Conservation (phyloP, 805 yeast species). For the Yamadazyma takamatsuzukensis region DNA sequence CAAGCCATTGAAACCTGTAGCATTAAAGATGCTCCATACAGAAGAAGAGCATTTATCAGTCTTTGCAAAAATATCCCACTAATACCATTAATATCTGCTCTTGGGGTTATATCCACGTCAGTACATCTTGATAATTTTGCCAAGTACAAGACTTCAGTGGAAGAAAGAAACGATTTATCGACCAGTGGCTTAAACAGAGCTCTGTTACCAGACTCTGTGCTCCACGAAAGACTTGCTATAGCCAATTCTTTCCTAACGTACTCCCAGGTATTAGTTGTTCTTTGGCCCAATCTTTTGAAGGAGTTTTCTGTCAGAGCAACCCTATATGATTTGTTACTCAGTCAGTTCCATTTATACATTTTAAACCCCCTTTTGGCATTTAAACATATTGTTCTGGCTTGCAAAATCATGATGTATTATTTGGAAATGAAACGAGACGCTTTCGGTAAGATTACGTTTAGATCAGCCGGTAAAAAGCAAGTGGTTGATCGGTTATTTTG, state of each 20-base stretch:
- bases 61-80: slow-evolving; percentile 24
- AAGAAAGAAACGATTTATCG: slow-evolving; percentile 20
- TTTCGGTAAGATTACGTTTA: slow-evolving; percentile 3
- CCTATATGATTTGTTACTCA: slow-evolving; percentile 11
- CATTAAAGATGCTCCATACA: slow-evolving; percentile 15
- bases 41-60: slow-evolving; percentile 16
- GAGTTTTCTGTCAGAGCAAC: slow-evolving; percentile 6
- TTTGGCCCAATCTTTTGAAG: slow-evolving; percentile 18
- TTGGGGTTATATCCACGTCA: slow-evolving; percentile 29
- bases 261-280: slow-evolving; percentile 16
- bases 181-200: slow-evolving; percentile 18
- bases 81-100: slow-evolving; percentile 26
- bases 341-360: slow-evolving; percentile 24
- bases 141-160: slow-evolving; percentile 22
- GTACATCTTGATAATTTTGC: slow-evolving; percentile 30
- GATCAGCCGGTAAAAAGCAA: slow-evolving; percentile 10
- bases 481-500: slow-evolving; percentile 30
- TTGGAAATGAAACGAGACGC: slow-evolving; percentile 16
- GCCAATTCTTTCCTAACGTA: slow-evolving; percentile 20
- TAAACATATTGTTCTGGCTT: slow-evolving; percentile 20
- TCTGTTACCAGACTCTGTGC: slow-evolving; percentile 11
- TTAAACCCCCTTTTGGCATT: slow-evolving; percentile 26
- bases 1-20: slow-evolving; percentile 13
- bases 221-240: slow-evolving; percentile 18
- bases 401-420: slow-evolving; percentile 28